Evolutionary conservation across 1,284 basidiomycete genomes (phyloP), one percentile per base, ranked within the genome.

Genomic region (Inonotus hispidus): DNA sequence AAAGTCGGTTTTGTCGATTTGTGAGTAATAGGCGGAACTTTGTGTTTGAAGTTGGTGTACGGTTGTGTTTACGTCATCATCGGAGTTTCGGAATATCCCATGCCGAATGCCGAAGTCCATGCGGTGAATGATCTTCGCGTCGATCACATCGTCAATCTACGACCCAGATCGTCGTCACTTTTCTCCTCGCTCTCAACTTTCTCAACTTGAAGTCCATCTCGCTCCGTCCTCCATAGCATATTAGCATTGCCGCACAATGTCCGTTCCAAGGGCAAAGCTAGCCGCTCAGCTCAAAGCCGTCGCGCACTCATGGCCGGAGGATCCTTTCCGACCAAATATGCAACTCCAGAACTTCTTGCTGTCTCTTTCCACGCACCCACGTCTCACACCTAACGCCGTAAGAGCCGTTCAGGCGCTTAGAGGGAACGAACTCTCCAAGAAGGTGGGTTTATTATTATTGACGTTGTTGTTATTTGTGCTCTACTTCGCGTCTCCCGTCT

Each of bases 281-380:
- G 73, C 77, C 0, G 77, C 79, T 58, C 79, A 81, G 67, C 76
- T 90, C 63, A 73, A 71, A 53, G 69, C 71, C 13, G 78, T 88
- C 56, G 84, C 85, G 1, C 67, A 75, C 60, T 68, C 73, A 53
- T 91, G 88, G 87, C 79, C 81, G 7, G 73, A 72, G 27, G 89
- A 91, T 66, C 87, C 87, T 0, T 87, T 91, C 69, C 78, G 88
- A 2, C 87, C 87, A 0, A 85, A 88, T 66, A 68, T 90, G 3
- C 89, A 91, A 72, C 77, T 91, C 29, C 82, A 80, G 62, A 78
- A 71, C 0, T 84, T 91, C 66, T 74, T 91, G 43, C 71, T 78
- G 23, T 83, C 87, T 0, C 77, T 91, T 58, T 77, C 87, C 1
- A 73, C 78, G 0, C 88, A 91, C 66, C 88, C 89, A 1, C 81